Conservation (phyloP, 2,329 filamentous ascomycete species). For the Sarocladiaceae sp. region DNA sequence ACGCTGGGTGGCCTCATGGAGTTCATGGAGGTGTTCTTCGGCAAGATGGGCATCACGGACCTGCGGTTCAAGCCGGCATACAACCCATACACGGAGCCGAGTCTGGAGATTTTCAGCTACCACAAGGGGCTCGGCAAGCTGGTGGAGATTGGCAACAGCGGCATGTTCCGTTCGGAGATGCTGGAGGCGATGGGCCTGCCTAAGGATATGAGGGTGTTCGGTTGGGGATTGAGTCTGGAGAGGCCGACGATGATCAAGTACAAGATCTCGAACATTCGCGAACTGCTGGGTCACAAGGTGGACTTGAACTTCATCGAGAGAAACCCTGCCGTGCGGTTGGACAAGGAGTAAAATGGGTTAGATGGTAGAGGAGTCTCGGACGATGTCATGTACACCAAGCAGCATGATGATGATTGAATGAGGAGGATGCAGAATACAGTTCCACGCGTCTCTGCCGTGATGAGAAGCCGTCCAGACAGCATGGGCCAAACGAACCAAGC, state of each 20-base stretch:
- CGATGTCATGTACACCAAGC: slow-evolving; percentile 8
- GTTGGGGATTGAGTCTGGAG: slow-evolving; percentile 88
- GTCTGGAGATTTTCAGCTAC: slow-evolving; percentile 97
- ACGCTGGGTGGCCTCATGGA: slow-evolving; percentile 88
- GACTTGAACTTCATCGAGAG: slow-evolving; percentile 87
- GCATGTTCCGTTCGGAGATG: slow-evolving; percentile 99
- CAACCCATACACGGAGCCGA: slow-evolving; percentile 91
- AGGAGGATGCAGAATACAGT: no score
- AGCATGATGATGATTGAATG: slow-evolving; percentile 7
- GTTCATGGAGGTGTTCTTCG: slow-evolving; percentile 93
- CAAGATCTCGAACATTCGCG: slow-evolving; percentile 81
- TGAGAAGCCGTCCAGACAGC: no score
- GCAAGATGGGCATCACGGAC: slow-evolving; percentile 80
- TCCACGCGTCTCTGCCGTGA: no score
- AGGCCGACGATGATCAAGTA: slow-evolving; percentile 98
- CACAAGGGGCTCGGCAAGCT: slow-evolving; percentile 85
- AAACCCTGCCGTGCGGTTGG: slow-evolving; percentile 84
- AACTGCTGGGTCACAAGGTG: slow-evolving; percentile 90
- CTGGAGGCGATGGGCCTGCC: slow-evolving; percentile 89
- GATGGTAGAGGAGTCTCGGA: slow-evolving; percentile 12
- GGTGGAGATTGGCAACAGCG: slow-evolving; percentile 96
- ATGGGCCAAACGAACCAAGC: no score
- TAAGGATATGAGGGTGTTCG: slow-evolving; percentile 86
- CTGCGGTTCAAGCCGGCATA: slow-evolving; percentile 94
- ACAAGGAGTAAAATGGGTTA: slow-evolving; percentile 59